Conservation (phyloP, 805 yeast species). For the Candida taoyuanica region DNA sequence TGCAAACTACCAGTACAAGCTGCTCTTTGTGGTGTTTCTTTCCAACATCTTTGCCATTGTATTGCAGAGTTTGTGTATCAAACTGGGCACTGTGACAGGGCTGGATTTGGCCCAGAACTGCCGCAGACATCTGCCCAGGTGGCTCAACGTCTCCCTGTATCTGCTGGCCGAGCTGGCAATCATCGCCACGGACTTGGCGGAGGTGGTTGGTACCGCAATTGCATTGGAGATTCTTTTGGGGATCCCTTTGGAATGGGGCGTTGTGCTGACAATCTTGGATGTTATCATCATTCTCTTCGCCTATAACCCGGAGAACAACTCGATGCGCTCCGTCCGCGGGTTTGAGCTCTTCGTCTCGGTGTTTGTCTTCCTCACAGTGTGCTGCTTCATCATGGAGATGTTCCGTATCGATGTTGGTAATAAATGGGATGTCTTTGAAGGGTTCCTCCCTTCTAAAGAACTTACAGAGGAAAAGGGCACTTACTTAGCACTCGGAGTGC, state of each 20-base stretch:
- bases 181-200: constrained; percentile 90
- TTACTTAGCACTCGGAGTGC: constrained; percentile 73
- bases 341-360: constrained; percentile 73
- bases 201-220: constrained; percentile 91
- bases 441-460: constrained; percentile 67
- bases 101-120: constrained; percentile 76
- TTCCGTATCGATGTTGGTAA: constrained; percentile 53
- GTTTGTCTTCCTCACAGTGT: constrained; percentile 68
- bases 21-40: constrained; percentile 58
- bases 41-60: constrained; percentile 72
- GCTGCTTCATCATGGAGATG: constrained; percentile 70
- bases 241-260: constrained; percentile 73
- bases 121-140: constrained; percentile 55
- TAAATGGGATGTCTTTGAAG: constrained; percentile 48
- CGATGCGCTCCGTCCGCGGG: constrained; percentile 66
- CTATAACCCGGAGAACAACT: constrained; percentile 70
- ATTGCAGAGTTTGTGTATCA: constrained; percentile 65
- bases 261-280: constrained; percentile 73
- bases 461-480: constrained; percentile 62
- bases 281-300: constrained; percentile 75
- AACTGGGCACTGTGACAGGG: constrained; percentile 76
- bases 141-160: constrained; percentile 58
- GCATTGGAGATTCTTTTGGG: constrained; percentile 71
- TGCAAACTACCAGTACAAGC: constrained; percentile 63
- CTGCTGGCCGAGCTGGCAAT: constrained; percentile 79